phyloP scores from a whole-genome alignment of 768 basidiomycete species.

The Pleurotus platypus region DNA sequence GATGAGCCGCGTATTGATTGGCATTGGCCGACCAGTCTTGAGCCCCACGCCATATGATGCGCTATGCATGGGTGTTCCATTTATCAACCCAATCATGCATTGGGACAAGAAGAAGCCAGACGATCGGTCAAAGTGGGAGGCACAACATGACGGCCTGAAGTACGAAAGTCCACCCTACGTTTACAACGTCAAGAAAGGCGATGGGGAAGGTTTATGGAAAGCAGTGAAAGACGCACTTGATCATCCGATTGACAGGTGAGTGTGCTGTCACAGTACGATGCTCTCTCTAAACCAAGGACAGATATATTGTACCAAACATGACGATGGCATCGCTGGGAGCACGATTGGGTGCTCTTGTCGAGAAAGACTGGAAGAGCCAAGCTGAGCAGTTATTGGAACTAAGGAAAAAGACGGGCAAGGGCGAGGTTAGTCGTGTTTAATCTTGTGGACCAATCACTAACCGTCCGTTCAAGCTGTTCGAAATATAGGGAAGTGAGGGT shows the following conservation, averaged over 20 bases:
- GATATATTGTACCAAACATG: conserved; percentile 29
- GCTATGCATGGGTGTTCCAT: conserved; percentile 32
- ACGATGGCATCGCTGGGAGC: conserved; percentile 20
- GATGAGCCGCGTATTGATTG: conserved; percentile 24
- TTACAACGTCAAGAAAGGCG: conserved; percentile 25
- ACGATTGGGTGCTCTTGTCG: conserved; percentile 21
- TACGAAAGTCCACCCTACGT: conserved; percentile 28
- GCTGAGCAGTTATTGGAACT: conserved; percentile 13
- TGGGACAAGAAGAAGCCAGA: conserved; percentile 24
- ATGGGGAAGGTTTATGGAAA: conserved; percentile 23
- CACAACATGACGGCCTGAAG: conserved; percentile 27
- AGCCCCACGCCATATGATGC: conserved; percentile 26
- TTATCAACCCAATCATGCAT: conserved; percentile 29
- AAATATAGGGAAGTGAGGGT: neutral
- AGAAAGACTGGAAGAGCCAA: conserved; percentile 25
- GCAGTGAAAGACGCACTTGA: conserved; percentile 22
- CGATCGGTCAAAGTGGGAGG: conserved; percentile 22
- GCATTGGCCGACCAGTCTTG: conserved; percentile 20
- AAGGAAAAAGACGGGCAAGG: neutral
- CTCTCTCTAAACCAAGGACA: neutral
- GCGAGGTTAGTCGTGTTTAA: neutral
- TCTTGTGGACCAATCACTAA: neutral
- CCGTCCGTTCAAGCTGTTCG: neutral
- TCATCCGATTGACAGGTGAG: conserved; percentile 19
- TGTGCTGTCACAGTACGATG: too few relatives aligned